phyloP scores from a whole-genome alignment of 2,329 filamentous ascomycete genomes.

The Coleophoma eucalyptorum region DNA sequence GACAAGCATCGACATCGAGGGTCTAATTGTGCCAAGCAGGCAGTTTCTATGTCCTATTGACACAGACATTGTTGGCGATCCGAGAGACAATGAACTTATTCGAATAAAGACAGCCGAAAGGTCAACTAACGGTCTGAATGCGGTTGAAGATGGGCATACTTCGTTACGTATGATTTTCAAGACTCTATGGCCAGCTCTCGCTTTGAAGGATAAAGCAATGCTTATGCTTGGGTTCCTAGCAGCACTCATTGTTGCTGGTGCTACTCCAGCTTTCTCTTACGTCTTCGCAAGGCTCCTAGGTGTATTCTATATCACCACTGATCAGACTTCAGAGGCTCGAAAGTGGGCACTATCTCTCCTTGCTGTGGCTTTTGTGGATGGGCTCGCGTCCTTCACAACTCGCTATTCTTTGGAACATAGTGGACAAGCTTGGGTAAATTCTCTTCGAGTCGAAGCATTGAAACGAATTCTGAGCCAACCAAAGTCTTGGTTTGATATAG shows the following conservation, averaged over 20 bases:
- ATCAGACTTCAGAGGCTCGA: slow-evolving; percentile 13
- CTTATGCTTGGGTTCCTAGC: slow-evolving; percentile 55
- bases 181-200: slow-evolving; percentile 68
- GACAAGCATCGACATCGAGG: neutral
- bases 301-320: slow-evolving; percentile 56
- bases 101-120: neutral
- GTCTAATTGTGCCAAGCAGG: neutral
- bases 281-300: slow-evolving; percentile 69
- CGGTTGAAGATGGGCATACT: neutral
- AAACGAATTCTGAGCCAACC: slow-evolving; percentile 71
- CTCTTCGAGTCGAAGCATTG: slow-evolving; percentile 64
- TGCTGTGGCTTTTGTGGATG: slow-evolving; percentile 64
- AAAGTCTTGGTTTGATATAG: slow-evolving; percentile 71
- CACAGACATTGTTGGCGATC: no score
- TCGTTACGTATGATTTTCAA: slow-evolving; percentile 53
- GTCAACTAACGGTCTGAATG: neutral
- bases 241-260: slow-evolving; percentile 18
- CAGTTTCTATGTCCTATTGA: neutral
- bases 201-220: slow-evolving; percentile 42
- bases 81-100: neutral
- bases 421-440: slow-evolving; percentile 75
- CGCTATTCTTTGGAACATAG: slow-evolving; percentile 69
- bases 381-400: slow-evolving; percentile 57
- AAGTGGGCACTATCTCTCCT: slow-evolving; percentile 70
- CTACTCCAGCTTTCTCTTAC: slow-evolving; percentile 64